Conservation (phyloP, 768 basidiomycete species). For the Amanita brunnescens region DNA sequence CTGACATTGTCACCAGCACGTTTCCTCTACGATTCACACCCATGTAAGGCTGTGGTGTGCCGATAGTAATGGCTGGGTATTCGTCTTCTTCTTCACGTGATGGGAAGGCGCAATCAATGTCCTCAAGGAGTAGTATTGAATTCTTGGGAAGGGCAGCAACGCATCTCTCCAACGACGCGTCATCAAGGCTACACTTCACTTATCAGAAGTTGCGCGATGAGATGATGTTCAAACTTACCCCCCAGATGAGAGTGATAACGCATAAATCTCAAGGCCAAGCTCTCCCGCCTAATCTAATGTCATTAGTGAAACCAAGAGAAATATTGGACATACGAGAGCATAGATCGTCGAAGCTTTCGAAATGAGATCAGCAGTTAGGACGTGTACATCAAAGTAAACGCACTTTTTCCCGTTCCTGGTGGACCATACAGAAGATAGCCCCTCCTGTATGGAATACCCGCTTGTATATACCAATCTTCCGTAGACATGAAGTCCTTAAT, state of each 20-base stretch:
- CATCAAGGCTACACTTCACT: constrained; percentile 34
- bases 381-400: constrained; percentile 10
- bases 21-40: constrained; percentile 5
- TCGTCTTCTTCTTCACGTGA: constrained; percentile 34
- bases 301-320: background rate
- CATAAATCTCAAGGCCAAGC: constrained; percentile 79
- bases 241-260: constrained; percentile 40
- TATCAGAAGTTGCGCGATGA: too few species aligned
- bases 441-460: constrained; percentile 49
- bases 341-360: constrained; percentile 45
- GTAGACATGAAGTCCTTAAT: constrained; percentile 43
- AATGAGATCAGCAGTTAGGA: constrained; percentile 25
- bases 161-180: constrained; percentile 36
- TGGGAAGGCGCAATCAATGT: constrained; percentile 53
- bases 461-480: constrained; percentile 49
- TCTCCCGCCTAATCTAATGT: constrained; percentile 37
- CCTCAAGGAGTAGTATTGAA: constrained; percentile 49
- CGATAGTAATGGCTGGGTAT: too few species aligned
- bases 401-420: constrained; percentile 57
- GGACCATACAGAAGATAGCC: constrained; percentile 52
- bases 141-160: constrained; percentile 39
- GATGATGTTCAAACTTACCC: constrained; percentile 25
- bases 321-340: constrained; percentile 29
- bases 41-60: too few species aligned
- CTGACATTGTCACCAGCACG: constrained; percentile 39